phyloP scores from a whole-genome alignment of 2,329 filamentous ascomycete species.

The Phaeoacremonium minimum region DNA sequence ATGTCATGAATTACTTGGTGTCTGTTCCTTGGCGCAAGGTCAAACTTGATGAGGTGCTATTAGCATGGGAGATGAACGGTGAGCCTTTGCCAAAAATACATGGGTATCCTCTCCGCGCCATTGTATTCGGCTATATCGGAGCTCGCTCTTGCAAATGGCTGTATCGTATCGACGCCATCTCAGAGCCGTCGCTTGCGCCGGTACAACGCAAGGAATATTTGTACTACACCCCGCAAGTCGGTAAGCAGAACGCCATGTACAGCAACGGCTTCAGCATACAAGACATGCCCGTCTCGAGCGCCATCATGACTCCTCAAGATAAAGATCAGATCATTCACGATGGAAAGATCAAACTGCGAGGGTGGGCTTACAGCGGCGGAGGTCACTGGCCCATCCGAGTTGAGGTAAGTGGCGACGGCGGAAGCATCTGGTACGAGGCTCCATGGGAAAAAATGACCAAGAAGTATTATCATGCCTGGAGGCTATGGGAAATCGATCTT shows the following conservation, averaged over 20 bases:
- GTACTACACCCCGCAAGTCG: constrained; percentile 64
- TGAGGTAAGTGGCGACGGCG: constrained; percentile 60
- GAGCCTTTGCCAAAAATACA: constrained; percentile 61
- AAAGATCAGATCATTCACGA: constrained; percentile 59
- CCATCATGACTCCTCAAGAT: constrained; percentile 60
- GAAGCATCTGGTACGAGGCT: constrained; percentile 60
- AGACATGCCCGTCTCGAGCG: constrained; percentile 66
- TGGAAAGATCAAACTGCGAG: constrained; percentile 51
- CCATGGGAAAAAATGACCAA: constrained; percentile 54
- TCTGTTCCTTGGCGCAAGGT: constrained; percentile 66
- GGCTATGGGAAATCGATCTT: constrained; percentile 58
- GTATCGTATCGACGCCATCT: constrained; percentile 57
- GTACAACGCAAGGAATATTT: constrained; percentile 64
- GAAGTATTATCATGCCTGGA: constrained; percentile 62
- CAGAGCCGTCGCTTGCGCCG: constrained; percentile 49
- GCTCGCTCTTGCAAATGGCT: constrained; percentile 63
- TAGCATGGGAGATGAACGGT: constrained; percentile 71
- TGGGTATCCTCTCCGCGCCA: constrained; percentile 56
- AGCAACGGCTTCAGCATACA: constrained; percentile 63
- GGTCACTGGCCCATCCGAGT: constrained; percentile 59
- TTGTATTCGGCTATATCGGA: constrained; percentile 65
- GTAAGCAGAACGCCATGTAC: constrained; percentile 60
- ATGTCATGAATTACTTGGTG: constrained; percentile 64
- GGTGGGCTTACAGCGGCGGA: constrained; percentile 56
- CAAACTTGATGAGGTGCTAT: constrained; percentile 60